Conservation (phyloP, 306 rosid genomes). For the Prinsepia uniflora region DNA sequence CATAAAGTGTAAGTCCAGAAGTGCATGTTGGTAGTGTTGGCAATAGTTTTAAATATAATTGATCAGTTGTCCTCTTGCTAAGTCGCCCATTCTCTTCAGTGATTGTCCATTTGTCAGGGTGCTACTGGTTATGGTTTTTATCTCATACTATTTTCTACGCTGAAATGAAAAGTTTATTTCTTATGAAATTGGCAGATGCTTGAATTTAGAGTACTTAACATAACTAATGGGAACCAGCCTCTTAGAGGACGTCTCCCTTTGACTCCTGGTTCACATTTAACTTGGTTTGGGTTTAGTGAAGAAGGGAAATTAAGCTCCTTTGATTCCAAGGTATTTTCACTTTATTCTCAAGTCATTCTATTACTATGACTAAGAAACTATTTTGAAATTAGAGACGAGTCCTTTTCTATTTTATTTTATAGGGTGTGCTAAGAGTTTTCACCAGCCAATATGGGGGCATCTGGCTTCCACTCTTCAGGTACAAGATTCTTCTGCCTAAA, state of each 20-base stretch:
- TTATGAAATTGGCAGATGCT: slow-evolving; percentile 52
- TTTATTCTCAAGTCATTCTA: slow-evolving; percentile 11
- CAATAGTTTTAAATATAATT: neutral
- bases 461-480: slow-evolving; percentile 97
- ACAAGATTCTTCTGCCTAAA: slow-evolving; percentile 24
- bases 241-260: slow-evolving; percentile 67
- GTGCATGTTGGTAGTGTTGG: neutral
- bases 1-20: neutral
- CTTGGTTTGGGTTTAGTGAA: slow-evolving; percentile 93
- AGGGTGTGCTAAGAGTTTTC: slow-evolving; percentile 84
- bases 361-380: slow-evolving; percentile 9
- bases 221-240: slow-evolving; percentile 48
- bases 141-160: slow-evolving; percentile 1
- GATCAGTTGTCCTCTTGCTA: neutral
- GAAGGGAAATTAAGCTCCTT: slow-evolving; percentile 77
- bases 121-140: slow-evolving; percentile 1
- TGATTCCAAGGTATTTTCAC: slow-evolving; percentile 72
- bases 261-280: slow-evolving; percentile 76
- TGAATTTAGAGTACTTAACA: slow-evolving; percentile 62
- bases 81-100: neutral
- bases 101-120: slow-evolving; percentile 8
- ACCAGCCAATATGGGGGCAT: slow-evolving; percentile 82
- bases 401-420: slow-evolving; percentile 6
- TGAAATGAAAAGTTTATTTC: slow-evolving; percentile 18
- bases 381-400: slow-evolving; percentile 22